Conservation (phyloP, 2,329 filamentous ascomycete genomes). For the Scedosporium aurantiacum region DNA sequence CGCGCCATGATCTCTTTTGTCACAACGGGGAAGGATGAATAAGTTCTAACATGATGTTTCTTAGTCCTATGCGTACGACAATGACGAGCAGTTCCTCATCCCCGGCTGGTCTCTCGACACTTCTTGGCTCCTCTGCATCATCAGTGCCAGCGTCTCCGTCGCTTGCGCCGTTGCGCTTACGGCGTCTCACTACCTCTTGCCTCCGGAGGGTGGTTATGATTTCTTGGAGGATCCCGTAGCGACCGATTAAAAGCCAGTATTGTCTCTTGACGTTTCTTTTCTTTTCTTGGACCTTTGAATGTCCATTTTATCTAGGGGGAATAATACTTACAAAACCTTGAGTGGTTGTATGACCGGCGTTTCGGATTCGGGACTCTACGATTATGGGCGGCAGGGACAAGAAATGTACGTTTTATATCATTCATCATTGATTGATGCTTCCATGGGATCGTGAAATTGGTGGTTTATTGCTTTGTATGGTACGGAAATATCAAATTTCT, state of each 20-base stretch:
- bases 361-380: too few species aligned
- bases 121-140: slow-evolving; percentile 62
- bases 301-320: slow-evolving; percentile 2
- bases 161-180: slow-evolving; percentile 47
- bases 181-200: slow-evolving; percentile 57
- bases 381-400: too few species aligned
- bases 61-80: slow-evolving; percentile 72
- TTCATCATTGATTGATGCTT: too few species aligned
- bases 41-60: not conserved
- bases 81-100: slow-evolving; percentile 71
- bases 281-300: slow-evolving; percentile 1
- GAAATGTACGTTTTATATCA: too few species aligned
- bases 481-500: too few species aligned
- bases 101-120: slow-evolving; percentile 70
- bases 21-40: not conserved
- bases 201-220: slow-evolving; percentile 79
- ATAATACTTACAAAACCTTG: not conserved
- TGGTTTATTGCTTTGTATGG: too few species aligned
- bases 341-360: too few species aligned
- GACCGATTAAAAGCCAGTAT: not conserved
- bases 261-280: not conserved
- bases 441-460: too few species aligned
- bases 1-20: not conserved
- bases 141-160: slow-evolving; percentile 42
- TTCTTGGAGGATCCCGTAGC: slow-evolving; percentile 38